A percentile compares a stretch with the other conserved stretches of the same genome.
phyloP scores from a whole-genome alignment of 2,329 filamentous ascomycete genomes.

The Zymoseptoria brevis region DNA sequence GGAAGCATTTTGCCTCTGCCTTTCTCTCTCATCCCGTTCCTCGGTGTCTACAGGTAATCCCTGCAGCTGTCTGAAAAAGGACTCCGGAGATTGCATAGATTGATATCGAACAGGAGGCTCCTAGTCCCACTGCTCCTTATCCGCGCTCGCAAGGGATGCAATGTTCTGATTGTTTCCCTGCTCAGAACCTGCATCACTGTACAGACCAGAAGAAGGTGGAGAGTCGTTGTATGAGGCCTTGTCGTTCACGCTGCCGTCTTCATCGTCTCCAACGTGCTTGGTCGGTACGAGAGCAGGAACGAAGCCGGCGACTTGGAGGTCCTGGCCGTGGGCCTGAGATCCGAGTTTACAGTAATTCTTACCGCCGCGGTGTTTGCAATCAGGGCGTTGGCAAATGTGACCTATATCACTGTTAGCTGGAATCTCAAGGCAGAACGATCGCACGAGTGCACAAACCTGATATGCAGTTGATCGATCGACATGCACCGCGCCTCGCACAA shows the following conservation, averaged over 20 bases:
- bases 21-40: no score
- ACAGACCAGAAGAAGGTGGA: not conserved
- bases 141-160: not conserved
- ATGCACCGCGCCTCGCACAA: slow-evolving; percentile 36
- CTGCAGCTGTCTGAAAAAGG: no score
- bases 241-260: not conserved
- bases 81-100: no score
- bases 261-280: not conserved
- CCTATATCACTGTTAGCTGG: slow-evolving; percentile 22
- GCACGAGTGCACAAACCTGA: slow-evolving; percentile 8
- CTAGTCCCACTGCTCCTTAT: not conserved
- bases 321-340: slow-evolving; percentile 7
- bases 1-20: no score
- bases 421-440: no score
- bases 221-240: not conserved
- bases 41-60: no score
- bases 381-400: slow-evolving; percentile 36
- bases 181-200: not conserved
- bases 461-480: slow-evolving; percentile 38
- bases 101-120: not conserved
- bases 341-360: slow-evolving; percentile 22
- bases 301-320: slow-evolving; percentile 11
- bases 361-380: slow-evolving; percentile 23
- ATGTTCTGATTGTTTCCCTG: not conserved
- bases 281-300: not conserved